phyloP scores from a whole-genome alignment of 148 eudicot genomes.

The Rhododendron ovatum region DNA sequence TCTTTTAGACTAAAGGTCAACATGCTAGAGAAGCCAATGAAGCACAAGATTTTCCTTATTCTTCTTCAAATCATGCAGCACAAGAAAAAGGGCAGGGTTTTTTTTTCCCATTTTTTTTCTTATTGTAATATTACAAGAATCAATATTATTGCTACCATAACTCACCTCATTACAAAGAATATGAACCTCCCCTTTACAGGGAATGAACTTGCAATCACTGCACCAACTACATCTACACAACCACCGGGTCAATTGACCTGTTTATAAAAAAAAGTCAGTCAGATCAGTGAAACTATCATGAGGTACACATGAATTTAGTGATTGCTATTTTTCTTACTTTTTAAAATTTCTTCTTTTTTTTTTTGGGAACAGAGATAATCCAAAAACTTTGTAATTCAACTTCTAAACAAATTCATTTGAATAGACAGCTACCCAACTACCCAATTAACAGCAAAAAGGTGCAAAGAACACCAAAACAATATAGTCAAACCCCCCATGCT shows the following conservation, averaged over 20 bases:
- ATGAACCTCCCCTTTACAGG: neutral
- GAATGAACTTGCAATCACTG: neutral
- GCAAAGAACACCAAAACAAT: neutral
- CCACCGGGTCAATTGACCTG: neutral
- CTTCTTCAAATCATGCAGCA: neutral
- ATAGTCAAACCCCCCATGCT: neutral
- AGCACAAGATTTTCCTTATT: neutral
- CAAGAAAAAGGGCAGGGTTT: neutral
- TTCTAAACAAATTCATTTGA: neutral
- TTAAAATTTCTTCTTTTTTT: too few relatives aligned
- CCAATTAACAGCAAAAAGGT: neutral
- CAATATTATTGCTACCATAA: neutral
- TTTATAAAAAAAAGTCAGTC: neutral
- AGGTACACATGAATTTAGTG: neutral
- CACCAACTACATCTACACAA: neutral
- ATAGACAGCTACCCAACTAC: neutral
- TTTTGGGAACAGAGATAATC: neutral
- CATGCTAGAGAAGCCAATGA: neutral
- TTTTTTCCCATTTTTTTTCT: neutral
- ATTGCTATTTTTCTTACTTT: neutral
- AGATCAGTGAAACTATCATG: neutral
- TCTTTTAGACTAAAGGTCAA: neutral
- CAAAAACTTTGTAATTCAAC: neutral
- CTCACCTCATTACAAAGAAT: neutral
- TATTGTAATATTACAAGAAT: neutral